A percentile compares a stretch with the other conserved stretches of the same genome.
phyloP scores from a whole-genome alignment of 345 rosid genomes.

The Cardamine resedifolia region DNA sequence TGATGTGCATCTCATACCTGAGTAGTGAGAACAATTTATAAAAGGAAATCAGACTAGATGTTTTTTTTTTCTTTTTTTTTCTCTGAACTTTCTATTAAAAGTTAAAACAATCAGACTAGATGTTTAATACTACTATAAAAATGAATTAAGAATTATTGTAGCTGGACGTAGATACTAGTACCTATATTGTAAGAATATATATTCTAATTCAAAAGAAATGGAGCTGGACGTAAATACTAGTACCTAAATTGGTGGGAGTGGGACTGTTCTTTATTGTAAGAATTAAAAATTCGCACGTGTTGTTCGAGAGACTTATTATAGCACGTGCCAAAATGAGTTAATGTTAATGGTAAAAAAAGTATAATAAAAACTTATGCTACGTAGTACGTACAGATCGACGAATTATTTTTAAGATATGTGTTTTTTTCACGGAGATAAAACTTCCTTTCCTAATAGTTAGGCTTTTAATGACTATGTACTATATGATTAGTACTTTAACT shows the following conservation, averaged over 20 bases:
- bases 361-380: not conserved
- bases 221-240: not conserved
- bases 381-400: not conserved
- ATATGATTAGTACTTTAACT: too few species aligned
- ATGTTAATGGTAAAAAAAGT: too few species aligned
- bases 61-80: too few species aligned
- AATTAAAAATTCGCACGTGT: not conserved
- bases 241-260: not conserved
- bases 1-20: not conserved
- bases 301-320: not conserved
- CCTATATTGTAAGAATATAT: too few species aligned
- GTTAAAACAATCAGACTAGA: too few species aligned
- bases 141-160: too few species aligned
- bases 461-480: not conserved
- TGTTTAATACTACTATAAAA: too few species aligned
- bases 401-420: not conserved
- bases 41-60: too few species aligned
- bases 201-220: slow-evolving; percentile 2
- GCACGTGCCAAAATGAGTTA: not conserved
- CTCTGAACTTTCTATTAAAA: too few species aligned
- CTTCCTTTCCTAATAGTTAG: not conserved
- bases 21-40: too few species aligned
- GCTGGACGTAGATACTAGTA: too few species aligned
- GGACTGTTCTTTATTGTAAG: not conserved
- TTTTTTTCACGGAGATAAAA: not conserved